These are phyloP conservation scores for Penicillium sp. DNA, from an alignment of 2,329 filamentous ascomycete genomes.

Conservation along the genomic window DNA sequence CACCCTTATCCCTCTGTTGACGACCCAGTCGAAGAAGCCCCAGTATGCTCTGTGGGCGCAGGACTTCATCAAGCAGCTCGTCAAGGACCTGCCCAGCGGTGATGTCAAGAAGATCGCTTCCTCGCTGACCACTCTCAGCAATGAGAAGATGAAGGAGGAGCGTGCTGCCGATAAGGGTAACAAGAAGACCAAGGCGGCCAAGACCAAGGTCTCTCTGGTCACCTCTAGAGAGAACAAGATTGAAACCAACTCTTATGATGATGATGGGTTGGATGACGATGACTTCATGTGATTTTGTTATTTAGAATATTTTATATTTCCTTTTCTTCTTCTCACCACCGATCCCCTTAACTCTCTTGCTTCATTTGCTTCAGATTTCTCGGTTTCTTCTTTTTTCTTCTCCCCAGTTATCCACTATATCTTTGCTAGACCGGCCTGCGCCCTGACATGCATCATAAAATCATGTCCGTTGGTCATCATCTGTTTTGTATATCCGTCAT, in stretches of 20 bases:
- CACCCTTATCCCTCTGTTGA: constrained; percentile 66
- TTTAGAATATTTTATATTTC: too few species aligned
- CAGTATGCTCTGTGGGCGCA: constrained; percentile 85
- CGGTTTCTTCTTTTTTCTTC: too few species aligned
- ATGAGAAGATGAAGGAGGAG: constrained; percentile 98
- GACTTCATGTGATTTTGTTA: constrained; percentile 47
- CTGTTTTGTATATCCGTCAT: too few species aligned
- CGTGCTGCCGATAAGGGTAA: constrained; percentile 85
- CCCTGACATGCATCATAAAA: too few species aligned
- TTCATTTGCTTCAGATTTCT: too few species aligned
- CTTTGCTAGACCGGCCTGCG: too few species aligned
- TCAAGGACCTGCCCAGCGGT: constrained; percentile 77
- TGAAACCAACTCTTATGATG: constrained; percentile 73
- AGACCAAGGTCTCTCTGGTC: constrained; percentile 83
- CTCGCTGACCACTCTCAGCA: constrained; percentile 75
- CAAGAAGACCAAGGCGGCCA: constrained; percentile 95
- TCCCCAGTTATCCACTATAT: too few species aligned
- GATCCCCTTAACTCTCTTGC: too few species aligned
- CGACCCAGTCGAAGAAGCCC: constrained; percentile 69
- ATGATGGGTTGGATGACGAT: constrained; percentile 67
- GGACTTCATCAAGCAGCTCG: constrained; percentile 79
- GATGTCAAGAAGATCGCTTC: constrained; percentile 96
- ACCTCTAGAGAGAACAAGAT: too few species aligned
- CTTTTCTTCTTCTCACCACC: too few species aligned
- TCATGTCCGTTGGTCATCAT: too few species aligned